phyloP scores from a whole-genome alignment of 306 rosid genomes.

The Malus sieversii region DNA sequence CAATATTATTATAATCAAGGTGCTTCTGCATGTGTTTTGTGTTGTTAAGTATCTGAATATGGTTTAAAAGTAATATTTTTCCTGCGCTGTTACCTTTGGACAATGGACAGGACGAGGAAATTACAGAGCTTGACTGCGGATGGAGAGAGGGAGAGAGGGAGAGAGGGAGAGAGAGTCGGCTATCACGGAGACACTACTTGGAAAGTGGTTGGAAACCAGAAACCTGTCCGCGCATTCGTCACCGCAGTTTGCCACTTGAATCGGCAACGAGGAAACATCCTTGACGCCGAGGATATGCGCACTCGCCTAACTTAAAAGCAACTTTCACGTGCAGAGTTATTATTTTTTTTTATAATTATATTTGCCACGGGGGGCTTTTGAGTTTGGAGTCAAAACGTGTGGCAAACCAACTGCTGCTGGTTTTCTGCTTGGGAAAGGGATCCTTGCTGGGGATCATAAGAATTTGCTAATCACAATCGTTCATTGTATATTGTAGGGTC shows the following conservation, averaged over 20 bases:
- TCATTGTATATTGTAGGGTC: accelerated
- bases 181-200: neutral
- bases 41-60: too few relatives aligned
- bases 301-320: neutral
- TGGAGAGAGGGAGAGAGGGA: too few relatives aligned
- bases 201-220: neutral
- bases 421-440: neutral
- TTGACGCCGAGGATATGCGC: neutral
- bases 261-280: conserved; percentile 19
- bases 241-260: neutral
- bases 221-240: neutral
- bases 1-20: too few relatives aligned
- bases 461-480: accelerated
- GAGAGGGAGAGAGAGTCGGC: neutral
- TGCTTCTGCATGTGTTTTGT: too few relatives aligned
- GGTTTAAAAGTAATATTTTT: too few relatives aligned
- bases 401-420: neutral
- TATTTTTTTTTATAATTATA: neutral
- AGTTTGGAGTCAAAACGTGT: conserved; percentile 10
- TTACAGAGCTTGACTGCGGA: neutral
- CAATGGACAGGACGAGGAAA: neutral
- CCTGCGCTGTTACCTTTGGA: neutral
- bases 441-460: accelerated
- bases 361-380: conserved; percentile 14
- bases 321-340: conserved; percentile 19